Evolutionary conservation across 257 asterid genomes (phyloP).

Genomic region (Ophiorrhiza pumila): DNA sequence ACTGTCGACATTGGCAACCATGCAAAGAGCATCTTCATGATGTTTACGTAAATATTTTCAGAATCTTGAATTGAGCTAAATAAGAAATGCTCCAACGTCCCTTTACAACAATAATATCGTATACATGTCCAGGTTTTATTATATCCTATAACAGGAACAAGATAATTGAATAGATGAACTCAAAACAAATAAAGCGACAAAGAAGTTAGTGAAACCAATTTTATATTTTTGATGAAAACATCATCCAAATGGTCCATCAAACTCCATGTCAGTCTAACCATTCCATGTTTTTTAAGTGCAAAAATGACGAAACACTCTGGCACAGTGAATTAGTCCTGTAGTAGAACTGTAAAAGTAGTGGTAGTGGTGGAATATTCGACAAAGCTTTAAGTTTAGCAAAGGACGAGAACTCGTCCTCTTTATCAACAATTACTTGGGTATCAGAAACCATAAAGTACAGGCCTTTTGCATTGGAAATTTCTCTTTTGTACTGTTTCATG

Average conservation of each 20-base stretch:
- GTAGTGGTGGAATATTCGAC: constrained; percentile 13
- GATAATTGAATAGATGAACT: not conserved
- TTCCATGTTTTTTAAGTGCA: not conserved
- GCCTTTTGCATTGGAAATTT: not conserved
- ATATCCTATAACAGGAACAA: no score
- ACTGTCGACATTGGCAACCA: no score
- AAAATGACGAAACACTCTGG: no score
- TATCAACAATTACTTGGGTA: constrained; percentile 1
- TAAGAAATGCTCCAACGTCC: not conserved
- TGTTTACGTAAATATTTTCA: no score
- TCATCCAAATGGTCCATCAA: not conserved
- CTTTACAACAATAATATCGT: not conserved
- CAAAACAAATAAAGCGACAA: not conserved
- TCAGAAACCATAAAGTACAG: not conserved
- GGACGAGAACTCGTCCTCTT: constrained; percentile 13
- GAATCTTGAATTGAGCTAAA: not conserved
- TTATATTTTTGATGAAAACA: not conserved
- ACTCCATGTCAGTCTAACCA: not conserved
- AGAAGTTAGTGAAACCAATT: not conserved
- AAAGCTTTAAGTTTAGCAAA: not conserved
- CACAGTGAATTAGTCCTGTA: no score
- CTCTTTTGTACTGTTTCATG: not conserved
- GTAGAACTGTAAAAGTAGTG: no score
- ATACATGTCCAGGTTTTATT: not conserved
- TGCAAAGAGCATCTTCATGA: no score